A percentile compares a stretch with the other conserved stretches of the same genome.
Conservation (phyloP, 1,284 basidiomycete genomes). For the Ustilago hordei region DNA sequence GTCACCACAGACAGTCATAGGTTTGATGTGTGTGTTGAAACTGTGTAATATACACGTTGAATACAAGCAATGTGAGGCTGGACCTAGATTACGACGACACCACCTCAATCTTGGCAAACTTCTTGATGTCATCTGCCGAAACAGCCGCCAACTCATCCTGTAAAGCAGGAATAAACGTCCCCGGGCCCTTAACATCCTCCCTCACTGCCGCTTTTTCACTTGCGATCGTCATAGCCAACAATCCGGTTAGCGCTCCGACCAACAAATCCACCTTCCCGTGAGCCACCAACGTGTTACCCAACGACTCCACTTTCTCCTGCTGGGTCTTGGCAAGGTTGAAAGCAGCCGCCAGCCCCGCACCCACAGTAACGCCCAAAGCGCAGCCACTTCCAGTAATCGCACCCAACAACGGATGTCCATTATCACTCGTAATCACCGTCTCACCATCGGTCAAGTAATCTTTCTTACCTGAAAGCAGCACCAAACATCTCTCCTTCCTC, state of each 20-base stretch:
- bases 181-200: slow-evolving; percentile 81
- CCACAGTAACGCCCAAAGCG: slow-evolving; percentile 82
- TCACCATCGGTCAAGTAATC: slow-evolving; percentile 90
- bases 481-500: slow-evolving; percentile 80
- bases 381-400: slow-evolving; percentile 91
- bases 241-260: slow-evolving; percentile 70
- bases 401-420: slow-evolving; percentile 82
- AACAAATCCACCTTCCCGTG: slow-evolving; percentile 45
- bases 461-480: slow-evolving; percentile 83
- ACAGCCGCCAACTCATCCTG: slow-evolving; percentile 78
- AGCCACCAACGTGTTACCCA: slow-evolving; percentile 47
- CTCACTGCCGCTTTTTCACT: slow-evolving; percentile 82
- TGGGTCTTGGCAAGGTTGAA: slow-evolving; percentile 67
- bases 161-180: slow-evolving; percentile 86
- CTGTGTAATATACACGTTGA: not conserved
- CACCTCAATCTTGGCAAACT: slow-evolving; percentile 29
- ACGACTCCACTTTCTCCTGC: slow-evolving; percentile 3
- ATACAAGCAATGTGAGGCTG: not conserved
- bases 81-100: slow-evolving; percentile 6
- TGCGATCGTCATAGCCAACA: slow-evolving; percentile 84
- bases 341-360: slow-evolving; percentile 79
- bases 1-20: not conserved
- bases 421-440: slow-evolving; percentile 77
- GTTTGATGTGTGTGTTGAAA: not conserved
- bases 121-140: slow-evolving; percentile 25